phyloP scores from a whole-genome alignment of 805 yeast genomes.

The Zygosaccharomyces rouxii region DNA sequence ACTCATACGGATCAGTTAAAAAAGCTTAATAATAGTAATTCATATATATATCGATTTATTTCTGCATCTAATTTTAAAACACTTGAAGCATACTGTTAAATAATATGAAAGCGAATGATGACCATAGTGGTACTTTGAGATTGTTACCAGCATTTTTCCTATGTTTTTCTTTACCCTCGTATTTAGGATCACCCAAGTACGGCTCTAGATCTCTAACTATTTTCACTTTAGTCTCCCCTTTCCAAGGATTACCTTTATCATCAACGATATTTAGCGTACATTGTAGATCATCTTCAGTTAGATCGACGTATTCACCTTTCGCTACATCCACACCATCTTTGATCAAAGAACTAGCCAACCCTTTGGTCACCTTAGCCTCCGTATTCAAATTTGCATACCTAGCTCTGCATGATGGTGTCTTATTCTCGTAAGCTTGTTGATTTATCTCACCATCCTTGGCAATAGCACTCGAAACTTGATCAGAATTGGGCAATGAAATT shows the following conservation, averaged over 20 bases:
- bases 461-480: constrained; percentile 4
- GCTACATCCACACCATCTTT: constrained; percentile 45
- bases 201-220: constrained; percentile 4
- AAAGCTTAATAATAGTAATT: not conserved
- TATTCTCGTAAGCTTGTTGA: not conserved
- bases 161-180: not conserved
- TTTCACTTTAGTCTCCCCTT: constrained; percentile 19
- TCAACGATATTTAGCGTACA: constrained; percentile 43
- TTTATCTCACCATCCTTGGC: constrained; percentile 4
- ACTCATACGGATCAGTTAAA: constrained; percentile 29
- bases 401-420: constrained; percentile 37
- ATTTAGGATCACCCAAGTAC: not conserved
- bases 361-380: constrained; percentile 37
- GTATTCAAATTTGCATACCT: constrained; percentile 43
- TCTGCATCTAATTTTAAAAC: constrained; percentile 1
- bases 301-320: constrained; percentile 47
- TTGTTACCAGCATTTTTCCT: not conserved
- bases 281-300: constrained; percentile 42
- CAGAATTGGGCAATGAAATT: constrained; percentile 33
- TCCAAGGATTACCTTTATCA: constrained; percentile 38
- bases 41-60: not conserved
- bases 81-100: not conserved
- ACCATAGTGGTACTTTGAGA: not conserved
- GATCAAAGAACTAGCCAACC: constrained; percentile 44
- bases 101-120: not conserved